Conservation (phyloP, 352 stramenopile species). For the Phytophthora agathidicida region DNA sequence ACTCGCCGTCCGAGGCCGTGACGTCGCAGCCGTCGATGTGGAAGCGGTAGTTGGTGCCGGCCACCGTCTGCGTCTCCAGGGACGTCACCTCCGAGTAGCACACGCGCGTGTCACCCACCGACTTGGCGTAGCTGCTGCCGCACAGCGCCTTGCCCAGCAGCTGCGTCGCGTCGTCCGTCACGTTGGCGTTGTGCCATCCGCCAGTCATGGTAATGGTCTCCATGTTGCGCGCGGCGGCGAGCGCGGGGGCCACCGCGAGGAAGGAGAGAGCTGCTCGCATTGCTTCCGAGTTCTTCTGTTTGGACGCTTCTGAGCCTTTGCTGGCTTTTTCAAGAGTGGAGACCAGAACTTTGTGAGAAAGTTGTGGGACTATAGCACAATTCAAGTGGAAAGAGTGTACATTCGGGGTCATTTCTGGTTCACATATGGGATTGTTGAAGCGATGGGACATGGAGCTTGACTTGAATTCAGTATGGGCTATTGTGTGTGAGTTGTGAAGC, state of each 20-base stretch:
- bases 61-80: slow-evolving; percentile 70
- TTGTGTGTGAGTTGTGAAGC: too few species aligned
- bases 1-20: slow-evolving; percentile 43
- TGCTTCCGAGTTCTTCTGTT: background rate
- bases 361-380: too few species aligned
- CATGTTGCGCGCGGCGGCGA: slow-evolving; percentile 17
- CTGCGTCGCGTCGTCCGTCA: slow-evolving; percentile 30
- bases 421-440: too few species aligned
- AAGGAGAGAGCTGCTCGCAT: slow-evolving; percentile 25
- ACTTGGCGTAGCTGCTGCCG: slow-evolving; percentile 29
- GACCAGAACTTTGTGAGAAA: slow-evolving; percentile 17
- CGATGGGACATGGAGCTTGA: too few species aligned
- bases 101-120: slow-evolving; percentile 44
- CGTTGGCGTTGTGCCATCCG: slow-evolving; percentile 26
- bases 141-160: slow-evolving; percentile 39
- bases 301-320: background rate
- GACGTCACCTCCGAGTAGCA: slow-evolving; percentile 44
- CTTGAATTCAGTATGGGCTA: too few species aligned
- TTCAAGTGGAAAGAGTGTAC: too few species aligned
- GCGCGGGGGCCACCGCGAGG: slow-evolving; percentile 15
- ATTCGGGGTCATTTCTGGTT: too few species aligned
- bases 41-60: slow-evolving; percentile 82
- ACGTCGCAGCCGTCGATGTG: slow-evolving; percentile 59
- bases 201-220: slow-evolving; percentile 32
- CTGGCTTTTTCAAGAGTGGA: slow-evolving; percentile 34